phyloP scores from a whole-genome alignment of 108 stramenopile genomes.

The Nitzschia inconspicua region DNA sequence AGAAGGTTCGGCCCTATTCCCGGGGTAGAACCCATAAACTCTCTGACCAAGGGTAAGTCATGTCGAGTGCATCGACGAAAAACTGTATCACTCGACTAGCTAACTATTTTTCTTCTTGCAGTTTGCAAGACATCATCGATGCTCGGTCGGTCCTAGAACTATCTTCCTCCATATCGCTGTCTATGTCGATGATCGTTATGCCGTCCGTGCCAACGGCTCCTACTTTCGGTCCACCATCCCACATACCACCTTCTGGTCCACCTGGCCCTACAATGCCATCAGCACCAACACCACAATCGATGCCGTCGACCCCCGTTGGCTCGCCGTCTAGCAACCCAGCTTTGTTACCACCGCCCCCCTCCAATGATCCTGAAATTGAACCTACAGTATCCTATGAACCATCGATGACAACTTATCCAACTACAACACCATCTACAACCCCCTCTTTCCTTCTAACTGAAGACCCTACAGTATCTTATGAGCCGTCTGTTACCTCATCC shows the following conservation, averaged over 20 bases:
- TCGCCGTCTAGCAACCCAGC: neutral
- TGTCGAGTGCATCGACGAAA: too few relatives aligned
- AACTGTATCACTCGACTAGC: neutral
- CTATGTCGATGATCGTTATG: constrained; percentile 1
- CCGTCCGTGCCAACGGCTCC: neutral
- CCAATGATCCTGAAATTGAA: neutral
- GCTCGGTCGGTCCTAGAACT: neutral
- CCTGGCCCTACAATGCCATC: neutral
- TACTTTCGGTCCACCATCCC: neutral
- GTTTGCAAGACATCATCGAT: constrained; percentile 5
- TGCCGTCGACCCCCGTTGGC: neutral
- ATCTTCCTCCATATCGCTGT: constrained; percentile 4
- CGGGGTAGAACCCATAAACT: too few relatives aligned
- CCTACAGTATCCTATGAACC: neutral
- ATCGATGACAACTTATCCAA: neutral
- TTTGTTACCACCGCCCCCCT: neutral
- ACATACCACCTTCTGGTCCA: neutral
- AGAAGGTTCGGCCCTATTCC: too few relatives aligned
- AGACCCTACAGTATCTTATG: neutral
- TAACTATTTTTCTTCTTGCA: neutral
- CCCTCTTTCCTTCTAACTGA: neutral
- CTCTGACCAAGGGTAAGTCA: neutral
- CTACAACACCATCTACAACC: constrained; percentile 1
- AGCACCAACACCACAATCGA: neutral
- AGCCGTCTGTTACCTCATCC: neutral